These are phyloP conservation scores for Drechslerella stenobrocha DNA, from an alignment of 2,329 filamentous ascomycete genomes.

Conservation along the genomic window DNA sequence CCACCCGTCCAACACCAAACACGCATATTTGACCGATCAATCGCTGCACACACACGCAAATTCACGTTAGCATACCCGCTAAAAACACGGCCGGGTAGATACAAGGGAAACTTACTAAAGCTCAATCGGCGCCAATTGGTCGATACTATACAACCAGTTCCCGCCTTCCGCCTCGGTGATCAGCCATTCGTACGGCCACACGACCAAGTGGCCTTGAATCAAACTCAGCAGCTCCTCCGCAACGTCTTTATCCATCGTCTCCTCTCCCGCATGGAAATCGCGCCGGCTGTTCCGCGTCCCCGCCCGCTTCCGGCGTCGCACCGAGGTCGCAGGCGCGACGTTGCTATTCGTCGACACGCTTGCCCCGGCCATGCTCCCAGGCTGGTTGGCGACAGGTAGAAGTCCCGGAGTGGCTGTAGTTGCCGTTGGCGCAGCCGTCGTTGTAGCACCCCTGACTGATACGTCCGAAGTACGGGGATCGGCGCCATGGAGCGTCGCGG, in stretches of 20 bases:
- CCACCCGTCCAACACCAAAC: no score
- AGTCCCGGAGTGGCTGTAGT: no score
- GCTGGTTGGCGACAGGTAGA: conserved; percentile 2
- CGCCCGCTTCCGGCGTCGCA: conserved; percentile 66
- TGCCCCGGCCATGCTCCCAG: conserved; percentile 22
- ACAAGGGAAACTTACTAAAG: conserved; percentile 75
- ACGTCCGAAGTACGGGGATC: conserved; percentile 33
- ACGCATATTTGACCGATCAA: conserved; percentile 15
- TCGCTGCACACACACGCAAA: conserved; percentile 21
- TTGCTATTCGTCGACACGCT: conserved; percentile 45
- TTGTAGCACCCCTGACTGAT: conserved; percentile 11
- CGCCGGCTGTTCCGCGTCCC: conserved; percentile 71
- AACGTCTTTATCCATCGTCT: conserved; percentile 73
- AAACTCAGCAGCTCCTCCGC: conserved; percentile 79
- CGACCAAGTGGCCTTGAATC: conserved; percentile 83
- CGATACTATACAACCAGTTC: conserved; percentile 96
- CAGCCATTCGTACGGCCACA: conserved; percentile 96
- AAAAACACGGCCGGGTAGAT: not conserved
- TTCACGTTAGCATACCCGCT: conserved; percentile 18
- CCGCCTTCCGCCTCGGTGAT: conserved; percentile 86
- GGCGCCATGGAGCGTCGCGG: not conserved
- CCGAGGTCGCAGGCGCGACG: conserved; percentile 20
- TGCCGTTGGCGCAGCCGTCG: conserved; percentile 1
- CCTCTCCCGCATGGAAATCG: conserved; percentile 69
- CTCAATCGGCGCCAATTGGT: conserved; percentile 91